Conservation (phyloP, 495 filamentous ascomycete genomes). For the Annulohypoxylon stygium region DNA sequence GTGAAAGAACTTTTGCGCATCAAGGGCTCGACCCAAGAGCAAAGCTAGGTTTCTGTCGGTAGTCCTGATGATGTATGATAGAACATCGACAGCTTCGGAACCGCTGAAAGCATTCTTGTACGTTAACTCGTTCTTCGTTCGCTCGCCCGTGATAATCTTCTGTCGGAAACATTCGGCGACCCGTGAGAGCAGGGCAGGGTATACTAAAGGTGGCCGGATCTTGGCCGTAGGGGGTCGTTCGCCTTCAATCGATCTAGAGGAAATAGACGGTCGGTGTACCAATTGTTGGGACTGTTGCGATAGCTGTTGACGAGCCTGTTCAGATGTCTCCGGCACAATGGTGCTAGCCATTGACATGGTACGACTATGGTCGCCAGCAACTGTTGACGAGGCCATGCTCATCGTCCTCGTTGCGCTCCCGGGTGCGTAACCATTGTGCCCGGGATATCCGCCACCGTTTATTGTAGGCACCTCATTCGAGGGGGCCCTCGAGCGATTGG, state of each 20-base stretch:
- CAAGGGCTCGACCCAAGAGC: constrained; percentile 90
- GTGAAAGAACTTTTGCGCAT: constrained; percentile 99
- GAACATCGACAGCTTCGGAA: constrained; percentile 93
- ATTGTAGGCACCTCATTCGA: constrained; percentile 49
- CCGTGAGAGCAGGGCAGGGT: constrained; percentile 89
- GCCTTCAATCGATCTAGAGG: constrained; percentile 61
- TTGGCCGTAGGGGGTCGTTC: constrained; percentile 64
- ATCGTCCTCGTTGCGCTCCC: constrained; percentile 63
- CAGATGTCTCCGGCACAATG: constrained; percentile 62
- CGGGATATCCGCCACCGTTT: constrained; percentile 37
- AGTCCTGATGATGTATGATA: constrained; percentile 94
- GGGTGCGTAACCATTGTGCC: constrained; percentile 51
- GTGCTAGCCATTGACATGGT: constrained; percentile 95
- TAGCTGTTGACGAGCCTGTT: constrained; percentile 55
- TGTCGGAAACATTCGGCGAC: constrained; percentile 93
- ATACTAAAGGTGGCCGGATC: constrained; percentile 81
- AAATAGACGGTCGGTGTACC: constrained; percentile 59
- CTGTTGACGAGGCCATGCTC: constrained; percentile 66
- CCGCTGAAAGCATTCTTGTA: constrained; percentile 98
- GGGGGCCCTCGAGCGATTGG: constrained; percentile 63
- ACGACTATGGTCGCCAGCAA: constrained; percentile 57
- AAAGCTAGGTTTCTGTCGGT: constrained; percentile 95
- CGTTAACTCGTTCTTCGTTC: constrained; percentile 94
- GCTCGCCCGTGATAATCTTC: constrained; percentile 82
- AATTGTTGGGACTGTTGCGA: constrained; percentile 46